Percentiles rank a stretch among this genome's conserved stretches.
phyloP scores from a whole-genome alignment of 1,284 basidiomycete species.

The Malassezia slooffiae region DNA sequence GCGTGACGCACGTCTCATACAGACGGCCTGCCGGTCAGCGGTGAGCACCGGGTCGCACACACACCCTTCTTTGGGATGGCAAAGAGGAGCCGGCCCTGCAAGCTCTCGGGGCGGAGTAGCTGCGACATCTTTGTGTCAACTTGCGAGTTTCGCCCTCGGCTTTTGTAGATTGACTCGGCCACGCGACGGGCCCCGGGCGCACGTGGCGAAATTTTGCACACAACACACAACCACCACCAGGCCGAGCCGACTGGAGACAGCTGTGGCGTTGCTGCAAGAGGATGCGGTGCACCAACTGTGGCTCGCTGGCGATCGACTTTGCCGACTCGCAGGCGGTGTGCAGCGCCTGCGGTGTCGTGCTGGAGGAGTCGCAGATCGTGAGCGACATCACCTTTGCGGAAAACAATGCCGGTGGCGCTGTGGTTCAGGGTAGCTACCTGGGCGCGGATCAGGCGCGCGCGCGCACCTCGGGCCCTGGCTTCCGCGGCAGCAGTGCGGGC shows the following conservation, averaged over 20 bases:
- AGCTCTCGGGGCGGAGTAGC: slow-evolving; percentile 35
- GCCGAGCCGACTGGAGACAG: neutral
- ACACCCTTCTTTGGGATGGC: slow-evolving; percentile 95
- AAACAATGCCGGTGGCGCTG: slow-evolving; percentile 77
- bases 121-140: slow-evolving; percentile 26
- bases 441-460: slow-evolving; percentile 62
- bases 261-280: neutral
- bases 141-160: neutral
- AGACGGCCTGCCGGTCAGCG: slow-evolving; percentile 51
- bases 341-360: slow-evolving; percentile 52
- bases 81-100: slow-evolving; percentile 67
- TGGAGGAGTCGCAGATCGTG: slow-evolving; percentile 89
- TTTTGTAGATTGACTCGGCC: neutral
- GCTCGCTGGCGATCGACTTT: slow-evolving; percentile 31
- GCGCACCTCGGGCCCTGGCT: slow-evolving; percentile 36
- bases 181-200: no score
- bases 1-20: slow-evolving; percentile 78
- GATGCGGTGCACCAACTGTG: slow-evolving; percentile 40
- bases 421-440: slow-evolving; percentile 92
- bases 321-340: slow-evolving; percentile 36
- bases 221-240: no score
- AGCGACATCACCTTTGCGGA: slow-evolving; percentile 89
- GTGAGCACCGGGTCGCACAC: neutral
- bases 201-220: no score
- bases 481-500: slow-evolving; percentile 37